A percentile compares a stretch with the other conserved stretches of the same genome.
Evolutionary conservation across 23 red algal genomes (phyloP).

Genomic region (Gracilaria gracilis): DNA sequence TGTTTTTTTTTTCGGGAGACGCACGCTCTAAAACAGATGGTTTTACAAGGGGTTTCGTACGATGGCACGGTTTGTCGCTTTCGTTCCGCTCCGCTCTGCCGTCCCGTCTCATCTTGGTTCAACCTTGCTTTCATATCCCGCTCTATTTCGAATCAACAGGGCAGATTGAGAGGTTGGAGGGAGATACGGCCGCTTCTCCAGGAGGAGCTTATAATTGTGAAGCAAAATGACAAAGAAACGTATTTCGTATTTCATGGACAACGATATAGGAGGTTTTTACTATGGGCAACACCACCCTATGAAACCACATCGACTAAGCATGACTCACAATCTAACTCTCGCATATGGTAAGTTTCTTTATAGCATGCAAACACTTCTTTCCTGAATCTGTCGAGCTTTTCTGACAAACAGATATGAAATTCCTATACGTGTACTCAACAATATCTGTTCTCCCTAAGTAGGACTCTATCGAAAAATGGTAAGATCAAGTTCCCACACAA

Average conservation of each 20-base stretch:
- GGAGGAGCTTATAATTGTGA: background rate
- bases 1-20: constrained; percentile 22
- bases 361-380: background rate
- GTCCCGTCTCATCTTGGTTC: background rate
- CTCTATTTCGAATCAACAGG: background rate
- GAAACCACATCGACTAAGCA: constrained; percentile 96
- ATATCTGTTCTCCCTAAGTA: background rate
- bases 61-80: background rate
- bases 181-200: background rate
- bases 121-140: background rate
- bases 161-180: background rate
- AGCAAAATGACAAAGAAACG: constrained; percentile 61
- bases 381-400: background rate
- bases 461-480: constrained; percentile 83
- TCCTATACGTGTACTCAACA: background rate
- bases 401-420: background rate
- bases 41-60: background rate
- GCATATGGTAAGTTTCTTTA: constrained; percentile 84
- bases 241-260: constrained; percentile 96
- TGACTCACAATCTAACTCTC: constrained; percentile 91
- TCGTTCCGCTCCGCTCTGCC: too few species aligned
- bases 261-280: constrained; percentile 96
- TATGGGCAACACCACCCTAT: constrained; percentile 98
- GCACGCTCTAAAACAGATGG: background rate
- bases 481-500: constrained; percentile 21